Evolutionary conservation across 2,329 filamentous ascomycete genomes (phyloP), one percentile per base, ranked within the genome.

Genomic region (Rugonectria rugulosa): DNA sequence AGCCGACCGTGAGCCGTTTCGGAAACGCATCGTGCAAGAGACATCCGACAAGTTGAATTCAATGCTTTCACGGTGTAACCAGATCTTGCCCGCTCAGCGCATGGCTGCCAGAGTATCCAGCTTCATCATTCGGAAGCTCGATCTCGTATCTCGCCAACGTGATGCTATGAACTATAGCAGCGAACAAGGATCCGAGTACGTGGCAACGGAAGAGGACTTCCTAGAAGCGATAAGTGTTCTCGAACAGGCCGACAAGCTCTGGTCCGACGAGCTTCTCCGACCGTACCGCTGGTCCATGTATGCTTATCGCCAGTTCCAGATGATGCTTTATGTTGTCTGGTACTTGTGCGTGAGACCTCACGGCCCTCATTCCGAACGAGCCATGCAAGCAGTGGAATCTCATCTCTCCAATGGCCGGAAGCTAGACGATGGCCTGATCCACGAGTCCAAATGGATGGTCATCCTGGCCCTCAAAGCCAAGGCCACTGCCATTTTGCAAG

Each of bases 91-190:
- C 1, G 67, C 74, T 21, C 71, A 75, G 4, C 62, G 66, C 21
- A 62, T 73, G 49, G 71, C 71, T 1, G 52, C 69, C 8, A 51
- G 66, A 0, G 64, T 73, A 0, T 63, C 67, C 0, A 64, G 62
- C 0, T 57, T 74, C 9, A 62, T 76, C 6, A 32, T 72, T 2
- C 61, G 64, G 9, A 78, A 77, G 56, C 53, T 73, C 6, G 73
- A 86, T 38, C 80, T 82, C 63, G 78, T 78, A 0, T 75, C 84
- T 0, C 84, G 84, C 2, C 69, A 73, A n/a, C 70, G 73, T 6
- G 67, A 68, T 36, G 64, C 70, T 31, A 70, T 70, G 8, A 62
- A 66, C 5, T 61, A 61, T 1, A 63, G 64, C 0, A 53, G 62
- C 2, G 52, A 62, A 2, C 59, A 62, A 2, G 45, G 61, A 34